These are phyloP conservation scores for Aspergillus hiratsukae DNA, from an alignment of 2,329 filamentous ascomycete species.

Conservation along the genomic window DNA sequence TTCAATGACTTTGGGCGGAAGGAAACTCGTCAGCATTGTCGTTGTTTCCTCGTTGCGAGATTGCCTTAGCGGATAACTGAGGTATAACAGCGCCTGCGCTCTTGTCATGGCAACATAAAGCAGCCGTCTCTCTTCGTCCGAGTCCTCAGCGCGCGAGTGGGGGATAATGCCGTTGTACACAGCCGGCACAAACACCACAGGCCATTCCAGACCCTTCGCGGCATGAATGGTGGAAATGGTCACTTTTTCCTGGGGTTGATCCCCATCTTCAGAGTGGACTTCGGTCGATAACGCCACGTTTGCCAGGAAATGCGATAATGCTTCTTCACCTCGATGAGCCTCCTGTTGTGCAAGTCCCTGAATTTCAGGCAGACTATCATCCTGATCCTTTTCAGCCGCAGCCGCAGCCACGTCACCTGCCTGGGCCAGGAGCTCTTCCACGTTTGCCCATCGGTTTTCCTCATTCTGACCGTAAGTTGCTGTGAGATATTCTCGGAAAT, in stretches of 20 bases:
- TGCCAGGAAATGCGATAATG: constrained; percentile 75
- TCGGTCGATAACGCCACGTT: constrained; percentile 86
- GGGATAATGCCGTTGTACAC: constrained; percentile 89
- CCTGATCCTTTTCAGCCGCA: constrained; percentile 50
- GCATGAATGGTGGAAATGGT: constrained; percentile 96
- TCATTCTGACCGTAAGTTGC: constrained; percentile 68
- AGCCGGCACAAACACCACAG: constrained; percentile 85
- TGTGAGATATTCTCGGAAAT: constrained; percentile 70
- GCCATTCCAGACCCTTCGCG: constrained; percentile 95
- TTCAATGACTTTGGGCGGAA: constrained; percentile 54
- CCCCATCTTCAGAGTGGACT: constrained; percentile 52
- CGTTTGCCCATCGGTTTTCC: constrained; percentile 78
- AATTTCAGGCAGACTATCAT: constrained; percentile 58
- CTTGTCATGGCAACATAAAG: constrained; percentile 97
- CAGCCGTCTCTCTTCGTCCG: constrained; percentile 79
- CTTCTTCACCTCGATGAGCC: constrained; percentile 52
- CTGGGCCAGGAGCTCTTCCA: constrained; percentile 79
- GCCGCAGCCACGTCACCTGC: constrained; percentile 63
- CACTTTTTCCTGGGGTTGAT: constrained; percentile 54
- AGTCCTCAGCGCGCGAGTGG: constrained; percentile 78
- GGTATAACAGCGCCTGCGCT: constrained; percentile 77
- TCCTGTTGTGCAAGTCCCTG: constrained; percentile 64
- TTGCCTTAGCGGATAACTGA: constrained; percentile 72
- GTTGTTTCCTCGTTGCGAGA: constrained; percentile 57
- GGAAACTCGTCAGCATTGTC: constrained; percentile 63